Base-by-base conservation (phyloP, 495 filamentous ascomycete genomes). In the Cetradonia linearis region DNA sequence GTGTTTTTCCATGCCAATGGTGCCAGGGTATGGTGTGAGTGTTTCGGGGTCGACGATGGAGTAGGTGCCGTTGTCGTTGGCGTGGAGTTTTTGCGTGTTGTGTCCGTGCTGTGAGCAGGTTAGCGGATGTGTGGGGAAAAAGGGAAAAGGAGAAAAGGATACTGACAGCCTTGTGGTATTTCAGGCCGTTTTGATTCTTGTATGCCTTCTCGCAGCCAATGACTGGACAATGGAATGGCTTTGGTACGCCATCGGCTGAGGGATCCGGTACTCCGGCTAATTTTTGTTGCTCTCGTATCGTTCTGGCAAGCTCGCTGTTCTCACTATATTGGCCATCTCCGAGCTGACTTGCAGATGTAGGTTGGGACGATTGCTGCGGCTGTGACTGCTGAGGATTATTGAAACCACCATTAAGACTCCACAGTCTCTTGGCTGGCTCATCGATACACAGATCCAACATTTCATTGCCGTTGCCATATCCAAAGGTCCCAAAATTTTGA, bases 171-270 rank as follows among this genome's bases (percentile, higher is more conserved):
- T 84, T 84, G 68, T 84, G 81, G 60, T 87, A 94, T 79, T 97
- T 97, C 36, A 99, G 77, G 36, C 93, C 93, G 67, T 99, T 99
- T 67, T 97, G 93, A 71, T 99, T 99, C 79, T 99, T 99, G 72
- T 99, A 99, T 16, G 93, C 93, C 77, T 99, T 99, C 71, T 99
- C 93, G 69, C 93, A 99, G 20, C 93, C 93, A 67, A 97, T 95
- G 47, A 99, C 93, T 10, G 94, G 93, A 70, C 93, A 99, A 67
- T 87, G 86, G 79, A 95, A 97, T 0, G 93, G 93, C 74, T 96
- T 99, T 63, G 89, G 86, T 66, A 97, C 91, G 62, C 79, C 80
- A n/a, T 77, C 77, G 20, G 64, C 61, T 72, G 76, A 72, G 40
- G 80, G 79, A 68, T 81, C 78, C 53, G 75, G 76, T 16, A 81